Conservation (phyloP, 1,284 basidiomycete genomes). For the Inonotus hispidus region DNA sequence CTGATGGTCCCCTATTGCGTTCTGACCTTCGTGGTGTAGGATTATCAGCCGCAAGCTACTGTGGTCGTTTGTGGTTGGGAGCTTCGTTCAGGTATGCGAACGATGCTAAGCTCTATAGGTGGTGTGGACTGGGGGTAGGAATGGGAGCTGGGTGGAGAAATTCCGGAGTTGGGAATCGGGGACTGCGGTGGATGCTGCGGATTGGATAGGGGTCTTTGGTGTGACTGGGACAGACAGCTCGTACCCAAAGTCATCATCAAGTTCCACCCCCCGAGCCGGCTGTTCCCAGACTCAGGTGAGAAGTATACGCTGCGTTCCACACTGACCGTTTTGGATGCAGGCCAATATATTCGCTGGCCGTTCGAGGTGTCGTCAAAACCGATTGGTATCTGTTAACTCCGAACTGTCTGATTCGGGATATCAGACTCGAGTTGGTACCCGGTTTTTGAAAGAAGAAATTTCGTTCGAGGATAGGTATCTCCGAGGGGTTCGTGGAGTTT, state of each 20-base stretch:
- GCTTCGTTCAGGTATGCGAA: too few species aligned
- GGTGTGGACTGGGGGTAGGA: too few species aligned
- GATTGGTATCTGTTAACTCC: too few species aligned
- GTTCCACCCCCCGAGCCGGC: neutral
- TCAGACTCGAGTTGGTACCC: neutral
- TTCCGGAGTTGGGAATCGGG: too few species aligned
- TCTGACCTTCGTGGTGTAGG: neutral
- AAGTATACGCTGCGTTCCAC: conserved; percentile 20
- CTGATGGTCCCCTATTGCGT: neutral
- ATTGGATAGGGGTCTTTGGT: neutral
- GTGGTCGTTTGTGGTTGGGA: too few species aligned
- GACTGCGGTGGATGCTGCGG: too few species aligned
- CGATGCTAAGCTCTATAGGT: too few species aligned
- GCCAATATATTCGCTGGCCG: conserved; percentile 20
- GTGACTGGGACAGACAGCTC: neutral
- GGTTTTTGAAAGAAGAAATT: neutral
- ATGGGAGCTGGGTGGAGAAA: too few species aligned
- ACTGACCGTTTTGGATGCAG: conserved; percentile 2
- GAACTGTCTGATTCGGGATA: neutral
- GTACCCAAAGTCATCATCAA: neutral
- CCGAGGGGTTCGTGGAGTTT: conserved; percentile 31
- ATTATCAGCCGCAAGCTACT: neutral
- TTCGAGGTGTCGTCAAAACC: conserved; percentile 16
- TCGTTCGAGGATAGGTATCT: conserved; percentile 28
- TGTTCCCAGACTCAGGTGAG: neutral